Percentiles rank a stretch among this genome's conserved stretches.
Conservation (phyloP, 495 filamentous ascomycete genomes). For the Amphirosellinia nigrospora region DNA sequence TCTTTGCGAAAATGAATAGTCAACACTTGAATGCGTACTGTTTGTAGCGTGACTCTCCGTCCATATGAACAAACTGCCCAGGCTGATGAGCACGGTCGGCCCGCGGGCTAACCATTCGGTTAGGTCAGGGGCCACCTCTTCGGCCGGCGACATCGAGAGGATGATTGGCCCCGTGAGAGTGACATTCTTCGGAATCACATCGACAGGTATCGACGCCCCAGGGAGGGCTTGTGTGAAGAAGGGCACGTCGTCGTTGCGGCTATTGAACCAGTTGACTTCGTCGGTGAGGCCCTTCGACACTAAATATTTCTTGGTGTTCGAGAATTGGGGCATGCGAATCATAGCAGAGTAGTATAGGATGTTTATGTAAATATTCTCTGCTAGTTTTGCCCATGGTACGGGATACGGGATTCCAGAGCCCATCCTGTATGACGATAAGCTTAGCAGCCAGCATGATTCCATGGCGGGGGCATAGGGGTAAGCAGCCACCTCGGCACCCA, state of each 20-base stretch:
- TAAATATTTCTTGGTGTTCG: not conserved
- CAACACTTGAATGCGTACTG: not conserved
- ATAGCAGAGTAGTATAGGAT: conserved; percentile 18
- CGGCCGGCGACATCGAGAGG: conserved; percentile 41
- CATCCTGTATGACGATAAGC: conserved; percentile 33
- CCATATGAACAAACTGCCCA: conserved; percentile 49
- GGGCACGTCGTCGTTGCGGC: conserved; percentile 19
- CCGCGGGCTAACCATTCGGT: conserved; percentile 50
- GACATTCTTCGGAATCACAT: conserved; percentile 49
- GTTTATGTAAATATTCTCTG: conserved; percentile 50
- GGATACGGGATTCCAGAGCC: conserved; percentile 56
- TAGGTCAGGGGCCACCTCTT: conserved; percentile 50
- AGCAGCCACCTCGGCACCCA: not conserved
- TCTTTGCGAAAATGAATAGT: not conserved
- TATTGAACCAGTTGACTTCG: conserved; percentile 4
- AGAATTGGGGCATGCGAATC: not conserved
- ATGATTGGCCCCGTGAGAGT: conserved; percentile 55
- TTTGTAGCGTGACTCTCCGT: conserved; percentile 40
- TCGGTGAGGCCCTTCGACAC: conserved; percentile 10
- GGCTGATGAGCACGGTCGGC: conserved; percentile 57
- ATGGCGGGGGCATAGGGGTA: not conserved
- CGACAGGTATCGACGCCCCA: conserved; percentile 46
- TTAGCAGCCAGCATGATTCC: not conserved
- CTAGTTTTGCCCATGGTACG: conserved; percentile 48
- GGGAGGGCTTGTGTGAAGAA: conserved; percentile 35